These are phyloP conservation scores for Beauveria sp. DNA, from an alignment of 2,329 filamentous ascomycete genomes.

Conservation along the genomic window DNA sequence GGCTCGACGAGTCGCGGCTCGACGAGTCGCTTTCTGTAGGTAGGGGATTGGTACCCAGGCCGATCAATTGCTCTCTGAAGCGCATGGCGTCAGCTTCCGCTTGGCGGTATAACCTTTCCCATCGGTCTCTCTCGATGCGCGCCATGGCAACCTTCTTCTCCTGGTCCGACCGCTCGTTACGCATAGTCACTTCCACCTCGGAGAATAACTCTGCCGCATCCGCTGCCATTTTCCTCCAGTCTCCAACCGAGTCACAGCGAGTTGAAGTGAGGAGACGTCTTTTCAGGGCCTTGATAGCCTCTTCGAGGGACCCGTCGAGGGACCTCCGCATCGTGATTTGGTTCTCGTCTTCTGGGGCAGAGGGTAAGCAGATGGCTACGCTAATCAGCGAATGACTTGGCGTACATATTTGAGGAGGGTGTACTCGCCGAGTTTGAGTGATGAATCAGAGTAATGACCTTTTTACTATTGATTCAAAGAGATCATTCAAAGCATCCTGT, in stretches of 20 bases:
- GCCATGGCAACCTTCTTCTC: not conserved
- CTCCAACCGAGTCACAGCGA: too few species aligned
- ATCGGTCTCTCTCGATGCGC: not conserved
- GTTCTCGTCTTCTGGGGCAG: not conserved
- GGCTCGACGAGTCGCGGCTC: too few species aligned
- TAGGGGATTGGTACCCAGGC: too few species aligned
- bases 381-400: not conserved
- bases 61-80: too few species aligned
- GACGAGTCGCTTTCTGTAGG: too few species aligned
- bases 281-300: too few species aligned
- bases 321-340: not conserved
- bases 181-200: too few species aligned
- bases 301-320: not conserved
- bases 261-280: too few species aligned
- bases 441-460: not conserved
- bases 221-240: too few species aligned
- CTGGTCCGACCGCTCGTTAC: not conserved
- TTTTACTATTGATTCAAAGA: not conserved
- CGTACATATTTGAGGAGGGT: not conserved
- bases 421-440: not conserved
- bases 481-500: not conserved
- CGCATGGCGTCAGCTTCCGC: too few species aligned
- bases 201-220: too few species aligned
- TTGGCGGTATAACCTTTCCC: too few species aligned
- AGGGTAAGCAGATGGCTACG: not conserved